Conservation (phyloP, 306 rosid species). For the Cicer pinnatifidum region DNA sequence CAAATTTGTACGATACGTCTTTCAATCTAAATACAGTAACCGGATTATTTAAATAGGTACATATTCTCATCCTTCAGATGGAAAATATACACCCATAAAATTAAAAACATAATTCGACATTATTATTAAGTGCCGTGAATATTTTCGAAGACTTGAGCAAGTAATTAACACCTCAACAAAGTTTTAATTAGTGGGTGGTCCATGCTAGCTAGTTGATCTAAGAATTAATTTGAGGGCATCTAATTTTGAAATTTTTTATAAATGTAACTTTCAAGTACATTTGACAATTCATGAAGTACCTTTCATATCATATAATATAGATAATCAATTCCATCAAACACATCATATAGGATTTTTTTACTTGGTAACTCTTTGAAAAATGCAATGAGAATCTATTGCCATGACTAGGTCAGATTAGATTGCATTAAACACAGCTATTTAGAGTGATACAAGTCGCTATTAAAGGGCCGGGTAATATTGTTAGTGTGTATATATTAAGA, state of each 20-base stretch:
- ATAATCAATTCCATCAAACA: constrained; percentile 39
- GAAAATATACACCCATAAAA: constrained; percentile 20
- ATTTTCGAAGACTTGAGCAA: constrained; percentile 15
- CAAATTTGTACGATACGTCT: neutral
- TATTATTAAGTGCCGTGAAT: neutral
- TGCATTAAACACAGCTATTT: constrained; percentile 36
- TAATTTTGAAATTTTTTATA: constrained; percentile 8
- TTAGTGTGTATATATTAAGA: neutral
- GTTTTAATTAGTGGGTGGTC: constrained; percentile 47
- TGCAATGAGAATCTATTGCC: constrained; percentile 31
- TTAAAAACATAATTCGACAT: constrained; percentile 9
- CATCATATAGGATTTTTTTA: constrained; percentile 1
- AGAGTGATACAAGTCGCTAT: constrained; percentile 32
- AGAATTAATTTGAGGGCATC: constrained; percentile 35
- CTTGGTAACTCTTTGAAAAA: neutral
- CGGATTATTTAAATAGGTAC: neutral
- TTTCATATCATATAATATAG: constrained; percentile 45
- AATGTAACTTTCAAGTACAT: constrained; percentile 52
- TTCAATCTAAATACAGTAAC: constrained; percentile 14
- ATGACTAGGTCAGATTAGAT: constrained; percentile 38
- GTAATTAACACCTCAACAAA: constrained; percentile 25
- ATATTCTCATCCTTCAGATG: constrained; percentile 27
- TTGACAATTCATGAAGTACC: constrained; percentile 42
- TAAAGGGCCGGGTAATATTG: neutral
- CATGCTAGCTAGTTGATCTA: constrained; percentile 48